Evolutionary conservation across 345 rosid species (phyloP).

Genomic region (Brassica carinata): DNA sequence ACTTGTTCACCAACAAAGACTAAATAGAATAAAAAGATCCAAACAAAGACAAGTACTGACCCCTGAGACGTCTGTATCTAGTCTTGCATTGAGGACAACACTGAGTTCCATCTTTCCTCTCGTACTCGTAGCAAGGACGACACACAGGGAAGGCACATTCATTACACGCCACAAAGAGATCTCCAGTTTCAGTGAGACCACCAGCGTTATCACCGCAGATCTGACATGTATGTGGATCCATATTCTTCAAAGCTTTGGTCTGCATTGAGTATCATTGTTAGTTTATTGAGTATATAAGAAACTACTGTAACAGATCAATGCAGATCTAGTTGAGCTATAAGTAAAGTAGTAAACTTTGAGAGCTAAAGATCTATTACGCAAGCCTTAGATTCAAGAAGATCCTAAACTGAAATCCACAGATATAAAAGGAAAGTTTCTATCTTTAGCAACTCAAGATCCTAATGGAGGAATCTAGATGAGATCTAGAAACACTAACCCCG

Average conservation of each 20-base stretch:
- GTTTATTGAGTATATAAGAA: background rate
- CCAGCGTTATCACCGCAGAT: constrained; percentile 91
- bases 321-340: background rate
- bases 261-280: constrained; percentile 32
- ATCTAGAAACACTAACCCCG: constrained; percentile 48
- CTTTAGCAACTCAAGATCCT: background rate
- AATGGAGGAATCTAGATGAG: background rate
- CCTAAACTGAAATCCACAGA: background rate
- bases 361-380: background rate
- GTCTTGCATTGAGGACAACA: constrained; percentile 98
- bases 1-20: background rate
- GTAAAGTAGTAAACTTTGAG: background rate
- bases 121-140: constrained; percentile 93
- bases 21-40: background rate
- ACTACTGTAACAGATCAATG: background rate
- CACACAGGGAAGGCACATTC: constrained; percentile 99
- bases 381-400: background rate
- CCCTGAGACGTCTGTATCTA: constrained; percentile 79
- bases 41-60: constrained; percentile 35
- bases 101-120: constrained; percentile 91
- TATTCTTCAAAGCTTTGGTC: constrained; percentile 69
- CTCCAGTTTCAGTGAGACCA: constrained; percentile 62
- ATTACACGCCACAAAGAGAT: constrained; percentile 84
- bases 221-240: constrained; percentile 79
- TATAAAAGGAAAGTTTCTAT: background rate